These are phyloP conservation scores for Drechslerella dactyloides DNA, from an alignment of 2,329 filamentous ascomycete genomes.

Conservation along the genomic window DNA sequence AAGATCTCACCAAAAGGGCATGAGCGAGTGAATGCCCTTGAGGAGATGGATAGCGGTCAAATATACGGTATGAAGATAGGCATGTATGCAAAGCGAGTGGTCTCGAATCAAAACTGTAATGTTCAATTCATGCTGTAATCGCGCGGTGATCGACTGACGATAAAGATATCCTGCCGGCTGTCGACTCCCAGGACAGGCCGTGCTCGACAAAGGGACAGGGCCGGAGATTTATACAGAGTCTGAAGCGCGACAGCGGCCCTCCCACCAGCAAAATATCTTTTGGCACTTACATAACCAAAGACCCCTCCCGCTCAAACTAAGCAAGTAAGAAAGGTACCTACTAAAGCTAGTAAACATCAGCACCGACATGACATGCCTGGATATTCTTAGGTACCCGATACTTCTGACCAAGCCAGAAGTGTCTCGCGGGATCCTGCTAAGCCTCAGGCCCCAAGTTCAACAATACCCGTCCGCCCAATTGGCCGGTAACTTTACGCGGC, in stretches of 20 bases:
- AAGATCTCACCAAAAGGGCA: conserved; percentile 34
- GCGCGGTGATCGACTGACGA: not conserved
- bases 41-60: conserved; percentile 7
- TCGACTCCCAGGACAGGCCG: conserved; percentile 3
- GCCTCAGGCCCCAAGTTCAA: conserved; percentile 29
- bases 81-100: conserved; percentile 25
- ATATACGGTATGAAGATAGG: conserved; percentile 23
- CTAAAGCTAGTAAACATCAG: not conserved
- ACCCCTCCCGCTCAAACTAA: not conserved
- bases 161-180: conserved; percentile 21
- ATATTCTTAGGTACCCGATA: conserved; percentile 1
- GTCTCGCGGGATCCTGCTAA: conserved; percentile 36
- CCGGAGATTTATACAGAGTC: conserved; percentile 35
- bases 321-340: not conserved
- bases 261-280: conserved; percentile 11
- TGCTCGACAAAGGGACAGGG: not conserved
- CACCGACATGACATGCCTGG: not conserved
- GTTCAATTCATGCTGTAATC: conserved; percentile 1
- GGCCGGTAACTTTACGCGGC: conserved; percentile 46
- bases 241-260: conserved; percentile 15
- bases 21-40: conserved; percentile 44
- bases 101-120: conserved; percentile 12
- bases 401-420: conserved; percentile 5
- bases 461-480: conserved; percentile 20
- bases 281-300: not conserved